phyloP scores from a whole-genome alignment of 371 early-diverging fungal genomes.

The Mortierella sp. region DNA sequence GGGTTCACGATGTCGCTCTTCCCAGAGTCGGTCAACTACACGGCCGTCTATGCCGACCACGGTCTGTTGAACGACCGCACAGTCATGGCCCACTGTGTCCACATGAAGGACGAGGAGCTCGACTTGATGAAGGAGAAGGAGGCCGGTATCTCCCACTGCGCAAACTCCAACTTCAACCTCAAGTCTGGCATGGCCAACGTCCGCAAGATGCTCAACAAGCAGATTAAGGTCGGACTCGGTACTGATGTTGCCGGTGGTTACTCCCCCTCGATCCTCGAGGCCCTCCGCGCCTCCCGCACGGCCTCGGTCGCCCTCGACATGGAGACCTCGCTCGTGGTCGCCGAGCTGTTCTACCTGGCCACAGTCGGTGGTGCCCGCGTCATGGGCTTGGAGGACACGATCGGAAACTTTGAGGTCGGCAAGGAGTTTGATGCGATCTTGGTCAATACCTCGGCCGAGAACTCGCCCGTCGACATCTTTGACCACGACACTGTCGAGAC shows the following conservation, averaged over 20 bases:
- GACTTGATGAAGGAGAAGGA: conserved; percentile 68
- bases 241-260: conserved; percentile 95
- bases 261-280: conserved; percentile 86
- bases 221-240: conserved; percentile 89
- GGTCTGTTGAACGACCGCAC: conserved; percentile 76
- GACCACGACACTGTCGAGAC: conserved; percentile 59
- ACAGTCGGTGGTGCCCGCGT: conserved; percentile 93
- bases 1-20: conserved; percentile 77
- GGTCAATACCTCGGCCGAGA: conserved; percentile 67
- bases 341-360: conserved; percentile 87
- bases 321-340: conserved; percentile 62
- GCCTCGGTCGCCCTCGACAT: conserved; percentile 68
- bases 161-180: conserved; percentile 90
- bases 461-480: conserved; percentile 66
- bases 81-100: conserved; percentile 95
- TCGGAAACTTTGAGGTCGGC: conserved; percentile 87
- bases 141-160: conserved; percentile 91
- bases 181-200: conserved; percentile 90
- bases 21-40: conserved; percentile 78
- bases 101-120: conserved; percentile 82
- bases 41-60: conserved; percentile 80
- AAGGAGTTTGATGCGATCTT: conserved; percentile 94
- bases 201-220: conserved; percentile 75
- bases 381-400: conserved; percentile 73
- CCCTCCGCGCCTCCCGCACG: conserved; percentile 84